phyloP scores from a whole-genome alignment of 805 yeast genomes.

The Candida manassasensis region DNA sequence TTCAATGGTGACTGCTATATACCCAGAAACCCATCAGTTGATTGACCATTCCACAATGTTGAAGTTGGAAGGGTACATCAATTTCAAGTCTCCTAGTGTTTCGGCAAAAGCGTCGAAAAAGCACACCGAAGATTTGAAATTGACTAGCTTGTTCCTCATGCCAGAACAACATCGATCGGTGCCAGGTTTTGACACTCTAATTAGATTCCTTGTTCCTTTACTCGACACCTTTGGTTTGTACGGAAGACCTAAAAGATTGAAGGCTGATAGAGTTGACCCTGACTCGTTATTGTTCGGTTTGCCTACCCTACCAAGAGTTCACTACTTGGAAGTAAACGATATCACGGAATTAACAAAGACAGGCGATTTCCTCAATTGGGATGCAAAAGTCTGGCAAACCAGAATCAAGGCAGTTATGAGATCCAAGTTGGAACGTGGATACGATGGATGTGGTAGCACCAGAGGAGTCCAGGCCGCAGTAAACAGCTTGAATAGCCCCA shows the following conservation, averaged over 20 bases:
- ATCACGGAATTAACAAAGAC: conserved; percentile 17
- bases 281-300: conserved; percentile 40
- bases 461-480: conserved; percentile 61
- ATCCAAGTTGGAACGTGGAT: conserved; percentile 43
- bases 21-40: conserved; percentile 77
- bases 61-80: conserved; percentile 79
- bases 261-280: conserved; percentile 38
- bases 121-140: conserved; percentile 31
- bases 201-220: conserved; percentile 37
- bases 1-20: conserved; percentile 77
- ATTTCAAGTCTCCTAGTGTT: conserved; percentile 42
- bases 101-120: conserved; percentile 31
- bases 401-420: conserved; percentile 27
- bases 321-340: conserved; percentile 35
- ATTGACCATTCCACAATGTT: conserved; percentile 86
- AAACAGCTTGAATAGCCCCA: conserved; percentile 43
- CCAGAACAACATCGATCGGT: conserved; percentile 43
- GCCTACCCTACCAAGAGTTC: conserved; percentile 42
- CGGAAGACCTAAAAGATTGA: conserved; percentile 41
- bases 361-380: conserved; percentile 33
- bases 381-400: conserved; percentile 29
- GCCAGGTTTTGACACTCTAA: conserved; percentile 47
- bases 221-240: conserved; percentile 41
- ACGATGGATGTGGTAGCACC: conserved; percentile 72
- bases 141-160: conserved; percentile 39